These are phyloP conservation scores for Phlyctochytrium bullatum DNA, from an alignment of 192 early-diverging fungal genomes.

Conservation along the genomic window DNA sequence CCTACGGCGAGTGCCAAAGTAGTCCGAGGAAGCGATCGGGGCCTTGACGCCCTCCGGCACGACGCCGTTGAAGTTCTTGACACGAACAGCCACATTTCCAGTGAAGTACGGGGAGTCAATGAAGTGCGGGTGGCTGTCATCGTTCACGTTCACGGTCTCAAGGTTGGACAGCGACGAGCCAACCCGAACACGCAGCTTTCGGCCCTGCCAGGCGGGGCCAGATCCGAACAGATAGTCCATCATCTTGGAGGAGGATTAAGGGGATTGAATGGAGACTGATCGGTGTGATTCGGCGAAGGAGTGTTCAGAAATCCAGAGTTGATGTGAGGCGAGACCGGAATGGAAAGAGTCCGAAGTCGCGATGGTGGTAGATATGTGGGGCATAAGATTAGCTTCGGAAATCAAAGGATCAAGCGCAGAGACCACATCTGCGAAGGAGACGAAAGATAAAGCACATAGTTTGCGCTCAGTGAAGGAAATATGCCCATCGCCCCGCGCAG, in stretches of 20 bases:
- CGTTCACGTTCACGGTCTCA: constrained; percentile 51
- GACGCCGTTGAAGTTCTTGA: constrained; percentile 63
- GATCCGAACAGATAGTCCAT: constrained; percentile 44
- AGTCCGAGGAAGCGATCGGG: constrained; percentile 33
- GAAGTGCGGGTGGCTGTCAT: constrained; percentile 59
- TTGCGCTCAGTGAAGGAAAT: too few species aligned
- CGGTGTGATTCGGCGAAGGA: background rate
- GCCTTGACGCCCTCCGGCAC: constrained; percentile 34
- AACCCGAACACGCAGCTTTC: constrained; percentile 44
- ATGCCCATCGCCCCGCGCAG: too few species aligned
- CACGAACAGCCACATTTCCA: constrained; percentile 64
- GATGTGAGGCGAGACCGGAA: too few species aligned
- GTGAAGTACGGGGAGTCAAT: constrained; percentile 65
- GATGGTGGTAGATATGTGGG: too few species aligned
- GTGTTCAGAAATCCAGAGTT: background rate
- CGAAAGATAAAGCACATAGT: too few species aligned
- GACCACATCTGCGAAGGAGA: too few species aligned
- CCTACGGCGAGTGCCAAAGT: constrained; percentile 61
- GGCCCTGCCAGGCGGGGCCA: constrained; percentile 23
- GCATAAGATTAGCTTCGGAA: too few species aligned
- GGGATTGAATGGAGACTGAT: constrained; percentile 6
- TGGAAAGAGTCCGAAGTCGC: too few species aligned
- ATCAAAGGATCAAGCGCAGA: too few species aligned
- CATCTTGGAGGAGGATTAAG: background rate
- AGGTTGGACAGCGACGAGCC: constrained; percentile 43